phyloP scores from a whole-genome alignment of 1,284 basidiomycete species.

The Puccinia coronata region DNA sequence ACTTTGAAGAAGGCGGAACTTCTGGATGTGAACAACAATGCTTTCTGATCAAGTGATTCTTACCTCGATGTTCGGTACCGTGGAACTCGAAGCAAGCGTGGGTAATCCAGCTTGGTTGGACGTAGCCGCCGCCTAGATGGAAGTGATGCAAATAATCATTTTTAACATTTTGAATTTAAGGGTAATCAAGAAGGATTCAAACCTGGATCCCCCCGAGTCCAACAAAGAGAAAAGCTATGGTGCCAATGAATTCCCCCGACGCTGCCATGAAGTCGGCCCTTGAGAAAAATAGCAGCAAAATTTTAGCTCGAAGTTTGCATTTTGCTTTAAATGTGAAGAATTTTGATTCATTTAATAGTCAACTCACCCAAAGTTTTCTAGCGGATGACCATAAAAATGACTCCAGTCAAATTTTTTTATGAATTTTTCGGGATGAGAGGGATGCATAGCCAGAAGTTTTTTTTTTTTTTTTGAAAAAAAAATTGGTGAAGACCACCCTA shows the following conservation, averaged over 20 bases:
- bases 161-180: background rate
- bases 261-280: conserved; percentile 45
- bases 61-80: conserved; percentile 12
- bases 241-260: conserved; percentile 42
- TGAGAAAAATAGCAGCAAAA: too few relatives aligned
- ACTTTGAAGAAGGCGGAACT: background rate
- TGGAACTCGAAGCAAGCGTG: background rate
- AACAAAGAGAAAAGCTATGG: conserved; percentile 38
- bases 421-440: conserved; percentile 4
- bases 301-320: too few relatives aligned
- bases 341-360: background rate
- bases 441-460: background rate
- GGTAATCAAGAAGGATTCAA: background rate
- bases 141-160: background rate
- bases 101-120: conserved; percentile 31
- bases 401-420: conserved; percentile 33
- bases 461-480: background rate
- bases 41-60: background rate
- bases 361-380: conserved; percentile 22
- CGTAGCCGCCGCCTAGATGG: background rate
- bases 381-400: conserved; percentile 17
- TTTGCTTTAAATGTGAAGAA: too few relatives aligned
- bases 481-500: too few relatives aligned
- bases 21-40: background rate
- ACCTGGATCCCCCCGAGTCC: conserved; percentile 50